Percentiles rank a stretch among this genome's conserved stretches.
phyloP scores from a whole-genome alignment of 208 protist genomes.

The Angomonas ambiguus region DNA sequence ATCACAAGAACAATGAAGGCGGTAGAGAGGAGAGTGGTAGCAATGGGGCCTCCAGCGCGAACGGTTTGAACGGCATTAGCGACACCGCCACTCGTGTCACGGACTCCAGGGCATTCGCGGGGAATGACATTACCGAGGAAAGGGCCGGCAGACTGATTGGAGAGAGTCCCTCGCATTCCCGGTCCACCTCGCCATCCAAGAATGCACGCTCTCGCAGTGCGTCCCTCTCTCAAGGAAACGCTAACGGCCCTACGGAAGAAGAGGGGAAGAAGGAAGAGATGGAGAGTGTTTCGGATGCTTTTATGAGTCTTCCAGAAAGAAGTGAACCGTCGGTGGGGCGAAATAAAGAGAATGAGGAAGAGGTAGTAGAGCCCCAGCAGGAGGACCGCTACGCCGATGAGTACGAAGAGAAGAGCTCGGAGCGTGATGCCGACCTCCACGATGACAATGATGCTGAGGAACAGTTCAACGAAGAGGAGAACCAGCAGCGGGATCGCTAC shows the following conservation, averaged over 20 bases:
- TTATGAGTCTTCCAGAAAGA: too few relatives aligned
- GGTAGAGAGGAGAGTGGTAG: too few relatives aligned
- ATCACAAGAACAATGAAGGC: too few relatives aligned
- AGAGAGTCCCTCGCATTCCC: background rate
- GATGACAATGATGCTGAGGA: background rate
- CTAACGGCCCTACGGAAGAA: background rate
- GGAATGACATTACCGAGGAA: background rate
- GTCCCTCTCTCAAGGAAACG: background rate
- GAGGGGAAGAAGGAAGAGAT: background rate
- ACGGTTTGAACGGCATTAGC: too few relatives aligned
- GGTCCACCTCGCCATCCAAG: background rate
- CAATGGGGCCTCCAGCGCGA: too few relatives aligned
- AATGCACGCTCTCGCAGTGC: background rate
- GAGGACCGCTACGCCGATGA: background rate
- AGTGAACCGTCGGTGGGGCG: too few relatives aligned
- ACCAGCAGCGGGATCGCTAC: background rate
- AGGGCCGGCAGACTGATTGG: background rate
- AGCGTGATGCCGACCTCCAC: background rate
- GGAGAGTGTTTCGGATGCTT: too few relatives aligned
- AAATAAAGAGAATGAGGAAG: background rate
- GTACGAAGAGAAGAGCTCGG: too few relatives aligned
- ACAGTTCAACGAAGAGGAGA: background rate
- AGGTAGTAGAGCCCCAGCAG: background rate
- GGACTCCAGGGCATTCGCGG: too few relatives aligned
- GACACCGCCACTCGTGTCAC: too few relatives aligned